Conservation (phyloP, 2,329 filamentous ascomycete species). For the Fusarium fracticaudum region DNA sequence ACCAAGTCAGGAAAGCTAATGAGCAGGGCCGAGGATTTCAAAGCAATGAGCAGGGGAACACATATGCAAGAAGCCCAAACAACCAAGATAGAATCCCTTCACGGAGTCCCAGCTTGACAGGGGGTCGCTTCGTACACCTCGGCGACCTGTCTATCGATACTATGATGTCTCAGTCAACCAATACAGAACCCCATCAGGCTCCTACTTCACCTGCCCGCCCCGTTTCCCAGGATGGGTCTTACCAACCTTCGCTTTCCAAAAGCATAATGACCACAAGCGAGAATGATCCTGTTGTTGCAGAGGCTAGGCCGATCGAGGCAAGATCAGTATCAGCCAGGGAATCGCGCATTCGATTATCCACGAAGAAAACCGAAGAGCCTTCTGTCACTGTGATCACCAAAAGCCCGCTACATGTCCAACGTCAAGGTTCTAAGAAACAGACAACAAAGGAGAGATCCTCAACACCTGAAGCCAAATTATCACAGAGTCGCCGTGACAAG, state of each 20-base stretch:
- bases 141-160: slow-evolving; percentile 41
- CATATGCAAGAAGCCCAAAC: background rate
- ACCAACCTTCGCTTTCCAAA: slow-evolving; percentile 29
- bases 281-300: slow-evolving; percentile 24
- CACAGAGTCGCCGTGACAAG: slow-evolving; percentile 49
- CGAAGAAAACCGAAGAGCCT: slow-evolving; percentile 13
- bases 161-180: slow-evolving; percentile 38
- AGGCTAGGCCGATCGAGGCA: slow-evolving; percentile 15
- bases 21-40: slow-evolving; percentile 30
- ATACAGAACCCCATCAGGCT: background rate
- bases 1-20: slow-evolving; percentile 37
- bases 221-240: slow-evolving; percentile 15
- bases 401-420: slow-evolving; percentile 31
- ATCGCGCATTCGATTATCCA: slow-evolving; percentile 19
- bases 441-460: slow-evolving; percentile 1
- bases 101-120: slow-evolving; percentile 42
- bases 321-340: slow-evolving; percentile 20
- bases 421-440: background rate
- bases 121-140: slow-evolving; percentile 32
- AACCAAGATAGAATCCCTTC: slow-evolving; percentile 25
- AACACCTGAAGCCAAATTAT: slow-evolving; percentile 32
- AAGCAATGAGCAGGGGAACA: background rate
- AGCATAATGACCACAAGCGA: slow-evolving; percentile 34
- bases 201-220: slow-evolving; percentile 9
- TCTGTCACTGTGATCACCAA: slow-evolving; percentile 35